Conservation (phyloP, 2,329 filamentous ascomycete genomes). For the Aspergillus pseudonomiae region DNA sequence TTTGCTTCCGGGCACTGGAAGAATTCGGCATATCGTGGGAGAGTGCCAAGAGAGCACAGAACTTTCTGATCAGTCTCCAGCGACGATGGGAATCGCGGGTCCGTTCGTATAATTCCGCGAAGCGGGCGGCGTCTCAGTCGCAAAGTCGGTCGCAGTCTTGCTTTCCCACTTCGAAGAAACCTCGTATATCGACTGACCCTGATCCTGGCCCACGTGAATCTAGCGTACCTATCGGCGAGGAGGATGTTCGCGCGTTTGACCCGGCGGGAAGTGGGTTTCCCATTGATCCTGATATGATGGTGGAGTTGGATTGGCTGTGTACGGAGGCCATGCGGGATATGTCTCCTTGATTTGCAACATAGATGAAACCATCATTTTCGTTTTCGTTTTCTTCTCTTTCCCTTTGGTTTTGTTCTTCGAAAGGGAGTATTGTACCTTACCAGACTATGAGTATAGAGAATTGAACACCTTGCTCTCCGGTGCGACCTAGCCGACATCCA, state of each 20-base stretch:
- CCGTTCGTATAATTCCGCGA: neutral
- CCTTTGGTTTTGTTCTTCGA: too few relatives aligned
- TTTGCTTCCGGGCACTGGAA: constrained; percentile 46
- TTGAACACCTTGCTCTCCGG: too few relatives aligned
- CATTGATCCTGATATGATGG: neutral
- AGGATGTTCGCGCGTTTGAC: neutral
- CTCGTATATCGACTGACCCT: neutral
- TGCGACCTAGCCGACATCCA: too few relatives aligned
- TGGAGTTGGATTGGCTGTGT: neutral
- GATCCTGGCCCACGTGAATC: neutral
- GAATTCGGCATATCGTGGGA: constrained; percentile 43
- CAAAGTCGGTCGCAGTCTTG: neutral
- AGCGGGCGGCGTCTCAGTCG: neutral
- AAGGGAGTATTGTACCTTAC: too few relatives aligned
- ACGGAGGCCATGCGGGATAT: neutral
- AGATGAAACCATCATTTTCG: too few relatives aligned
- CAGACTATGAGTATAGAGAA: too few relatives aligned
- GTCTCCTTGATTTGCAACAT: neutral
- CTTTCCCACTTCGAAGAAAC: neutral
- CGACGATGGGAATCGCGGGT: constrained; percentile 34
- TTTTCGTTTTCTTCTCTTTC: neutral
- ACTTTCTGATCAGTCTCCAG: constrained; percentile 39
- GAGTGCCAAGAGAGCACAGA: constrained; percentile 42
- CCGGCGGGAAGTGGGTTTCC: neutral
- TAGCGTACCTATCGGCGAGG: neutral